phyloP scores from a whole-genome alignment of 163 green algal genomes.

The Volvox carteri region DNA sequence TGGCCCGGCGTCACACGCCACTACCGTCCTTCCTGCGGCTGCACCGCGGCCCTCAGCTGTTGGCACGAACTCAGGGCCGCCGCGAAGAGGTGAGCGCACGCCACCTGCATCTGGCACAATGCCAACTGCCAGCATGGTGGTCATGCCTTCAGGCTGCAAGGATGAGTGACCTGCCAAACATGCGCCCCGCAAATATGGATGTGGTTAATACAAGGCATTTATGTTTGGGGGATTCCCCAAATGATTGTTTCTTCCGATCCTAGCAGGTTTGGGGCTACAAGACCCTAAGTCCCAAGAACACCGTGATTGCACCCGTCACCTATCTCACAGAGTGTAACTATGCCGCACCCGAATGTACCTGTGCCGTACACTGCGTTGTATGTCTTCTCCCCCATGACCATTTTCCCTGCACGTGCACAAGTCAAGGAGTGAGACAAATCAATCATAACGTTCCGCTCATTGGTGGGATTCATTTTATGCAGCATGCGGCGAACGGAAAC shows the following conservation, averaged over 20 bases:
- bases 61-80: neutral
- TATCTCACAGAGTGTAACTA: too few species aligned
- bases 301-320: slow-evolving; percentile 54
- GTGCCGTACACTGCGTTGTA: slow-evolving; percentile 79
- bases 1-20: neutral
- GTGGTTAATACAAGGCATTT: too few species aligned
- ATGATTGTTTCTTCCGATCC: too few species aligned
- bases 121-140: neutral
- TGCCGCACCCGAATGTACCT: slow-evolving; percentile 62
- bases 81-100: neutral
- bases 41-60: too few species aligned
- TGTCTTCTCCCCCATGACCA: slow-evolving; percentile 82
- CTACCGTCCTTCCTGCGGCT: neutral
- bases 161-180: neutral
- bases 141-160: neutral
- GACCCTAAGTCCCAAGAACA: neutral
- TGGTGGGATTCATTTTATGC: too few species aligned
- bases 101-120: neutral
- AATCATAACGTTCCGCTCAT: too few species aligned
- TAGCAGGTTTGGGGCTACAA: neutral
- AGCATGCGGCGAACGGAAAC: too few species aligned
- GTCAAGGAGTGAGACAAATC: too few species aligned
- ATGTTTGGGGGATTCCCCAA: too few species aligned
- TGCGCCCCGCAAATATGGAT: neutral
- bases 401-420: slow-evolving; percentile 65